Conservation (phyloP, 768 basidiomycete genomes). For the Russula ochroleuca region DNA sequence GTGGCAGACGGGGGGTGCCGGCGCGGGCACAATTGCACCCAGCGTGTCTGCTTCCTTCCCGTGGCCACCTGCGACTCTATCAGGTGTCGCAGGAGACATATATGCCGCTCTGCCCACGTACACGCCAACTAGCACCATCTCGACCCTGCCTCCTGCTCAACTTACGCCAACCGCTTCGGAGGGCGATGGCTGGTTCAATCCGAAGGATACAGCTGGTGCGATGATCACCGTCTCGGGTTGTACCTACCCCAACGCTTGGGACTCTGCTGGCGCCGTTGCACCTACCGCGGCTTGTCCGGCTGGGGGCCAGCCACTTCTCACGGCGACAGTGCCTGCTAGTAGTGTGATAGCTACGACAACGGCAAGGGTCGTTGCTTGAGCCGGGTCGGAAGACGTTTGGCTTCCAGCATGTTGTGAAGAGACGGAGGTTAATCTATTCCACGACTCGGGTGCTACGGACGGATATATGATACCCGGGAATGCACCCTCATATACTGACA, state of each 20-base stretch:
- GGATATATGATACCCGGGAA: neutral
- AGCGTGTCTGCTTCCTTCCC: slow-evolving; percentile 42
- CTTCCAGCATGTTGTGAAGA: neutral
- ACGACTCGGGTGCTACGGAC: neutral
- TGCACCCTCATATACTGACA: neutral
- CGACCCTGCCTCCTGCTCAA: slow-evolving; percentile 53
- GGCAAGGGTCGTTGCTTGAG: neutral
- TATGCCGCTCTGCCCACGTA: slow-evolving; percentile 52
- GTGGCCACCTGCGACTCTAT: slow-evolving; percentile 55
- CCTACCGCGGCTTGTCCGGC: slow-evolving; percentile 26
- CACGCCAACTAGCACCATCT: slow-evolving; percentile 54
- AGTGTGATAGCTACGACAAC: neutral
- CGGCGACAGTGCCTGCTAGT: too few species aligned
- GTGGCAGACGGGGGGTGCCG: slow-evolving; percentile 67
- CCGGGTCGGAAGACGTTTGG: neutral
- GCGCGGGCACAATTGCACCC: slow-evolving; percentile 46
- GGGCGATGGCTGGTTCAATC: slow-evolving; percentile 56
- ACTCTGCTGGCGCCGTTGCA: slow-evolving; percentile 22
- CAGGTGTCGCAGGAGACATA: slow-evolving; percentile 37
- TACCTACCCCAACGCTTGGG: slow-evolving; percentile 57
- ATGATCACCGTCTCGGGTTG: slow-evolving; percentile 61
- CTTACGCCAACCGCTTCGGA: slow-evolving; percentile 43
- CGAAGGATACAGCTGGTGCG: slow-evolving; percentile 47
- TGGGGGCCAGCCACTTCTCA: neutral
- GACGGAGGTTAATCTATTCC: neutral